These are phyloP conservation scores for Verticillium isaacii DNA, from an alignment of 2,329 filamentous ascomycete genomes.

Conservation along the genomic window DNA sequence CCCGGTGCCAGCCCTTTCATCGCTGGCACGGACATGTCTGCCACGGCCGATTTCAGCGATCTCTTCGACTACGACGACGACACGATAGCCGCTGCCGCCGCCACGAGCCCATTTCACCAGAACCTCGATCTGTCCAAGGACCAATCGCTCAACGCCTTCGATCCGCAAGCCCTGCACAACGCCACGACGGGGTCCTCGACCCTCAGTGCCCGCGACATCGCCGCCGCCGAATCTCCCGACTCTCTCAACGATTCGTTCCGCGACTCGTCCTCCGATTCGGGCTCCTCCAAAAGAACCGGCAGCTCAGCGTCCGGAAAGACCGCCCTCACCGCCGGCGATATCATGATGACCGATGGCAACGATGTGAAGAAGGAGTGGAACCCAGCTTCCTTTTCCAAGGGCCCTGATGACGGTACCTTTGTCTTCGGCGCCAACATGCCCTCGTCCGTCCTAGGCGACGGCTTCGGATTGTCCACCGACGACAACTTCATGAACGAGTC, in stretches of 20 bases:
- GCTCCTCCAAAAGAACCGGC: slow-evolving; percentile 41
- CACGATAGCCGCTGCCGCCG: slow-evolving; percentile 18
- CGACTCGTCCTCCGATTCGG: slow-evolving; percentile 49
- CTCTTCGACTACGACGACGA: slow-evolving; percentile 33
- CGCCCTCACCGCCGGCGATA: slow-evolving; percentile 32
- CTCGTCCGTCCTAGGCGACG: slow-evolving; percentile 19
- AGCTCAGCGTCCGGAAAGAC: slow-evolving; percentile 42
- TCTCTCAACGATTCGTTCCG: slow-evolving; percentile 35
- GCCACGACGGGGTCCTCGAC: slow-evolving; percentile 8
- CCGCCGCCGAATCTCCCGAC: slow-evolving; percentile 33
- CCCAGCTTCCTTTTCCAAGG: slow-evolving; percentile 1
- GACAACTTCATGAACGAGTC: slow-evolving; percentile 42
- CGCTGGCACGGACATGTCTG: slow-evolving; percentile 28
- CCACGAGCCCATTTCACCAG: slow-evolving; percentile 21
- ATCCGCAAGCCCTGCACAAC: slow-evolving; percentile 11
- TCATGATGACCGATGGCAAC: slow-evolving; percentile 36
- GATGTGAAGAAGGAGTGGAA: slow-evolving; percentile 38
- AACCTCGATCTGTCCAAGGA: slow-evolving; percentile 2
- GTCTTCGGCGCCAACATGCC: slow-evolving; percentile 23
- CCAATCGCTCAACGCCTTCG: neutral
- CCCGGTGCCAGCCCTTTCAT: slow-evolving; percentile 31
- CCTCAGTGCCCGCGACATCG: slow-evolving; percentile 16
- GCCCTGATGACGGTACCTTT: slow-evolving; percentile 30
- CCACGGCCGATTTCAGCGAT: slow-evolving; percentile 22
- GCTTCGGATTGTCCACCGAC: slow-evolving; percentile 22